Base-by-base conservation (phyloP, 2,329 filamentous ascomycete genomes). In the Herpotrichia juniperi region DNA sequence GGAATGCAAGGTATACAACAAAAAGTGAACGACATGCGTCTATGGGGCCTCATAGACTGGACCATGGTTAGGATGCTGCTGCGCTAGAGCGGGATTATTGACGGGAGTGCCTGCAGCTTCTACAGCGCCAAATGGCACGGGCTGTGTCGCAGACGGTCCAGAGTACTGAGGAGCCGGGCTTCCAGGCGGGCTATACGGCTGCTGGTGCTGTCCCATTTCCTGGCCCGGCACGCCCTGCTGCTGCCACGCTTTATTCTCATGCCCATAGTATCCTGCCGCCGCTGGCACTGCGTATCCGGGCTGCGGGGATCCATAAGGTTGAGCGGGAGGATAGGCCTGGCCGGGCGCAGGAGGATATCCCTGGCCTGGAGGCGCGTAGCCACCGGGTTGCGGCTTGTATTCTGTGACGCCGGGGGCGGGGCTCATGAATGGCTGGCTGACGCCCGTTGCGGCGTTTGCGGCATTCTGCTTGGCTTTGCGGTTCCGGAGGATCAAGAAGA, bases 401-500 rank as follows among this genome's bases (percentile, higher is more conserved):
- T 57, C 59, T 12, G 49, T 42, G 43, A 60, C 50, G 11, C 59
- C 57, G 8, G 53, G 46, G 7, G 49, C 51, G 3, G 51, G 48
- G 22, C 32, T 17, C 16, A 42, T 40, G 39, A 48, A 39, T 9
- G 44, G 37, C 16, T 35, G 44, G n/a, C 11, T n/a, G 21, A 25
- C 39, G 16, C 37, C 50, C 2, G 21, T 17, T 19, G 39, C 34
- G 10, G 46, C 31, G 26, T 43, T 40, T 21, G 49, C 53, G 40
- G 42, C 42, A 28, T 47, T 53, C 21, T 59, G 49, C 50, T 54
- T 56, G 1, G 46, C 39, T 16, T 48, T 48, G 12, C 63, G 59
- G 22, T 64, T 61, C 35, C 59, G 59, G 16, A 60, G 42, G 37
- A 63, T 31, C 25, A 64, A 47, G 24, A 66, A 59, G 35, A 69